These are phyloP conservation scores for Lodderomyces parapsilosis DNA, from an alignment of 1,139 yeast species.

Conservation along the genomic window DNA sequence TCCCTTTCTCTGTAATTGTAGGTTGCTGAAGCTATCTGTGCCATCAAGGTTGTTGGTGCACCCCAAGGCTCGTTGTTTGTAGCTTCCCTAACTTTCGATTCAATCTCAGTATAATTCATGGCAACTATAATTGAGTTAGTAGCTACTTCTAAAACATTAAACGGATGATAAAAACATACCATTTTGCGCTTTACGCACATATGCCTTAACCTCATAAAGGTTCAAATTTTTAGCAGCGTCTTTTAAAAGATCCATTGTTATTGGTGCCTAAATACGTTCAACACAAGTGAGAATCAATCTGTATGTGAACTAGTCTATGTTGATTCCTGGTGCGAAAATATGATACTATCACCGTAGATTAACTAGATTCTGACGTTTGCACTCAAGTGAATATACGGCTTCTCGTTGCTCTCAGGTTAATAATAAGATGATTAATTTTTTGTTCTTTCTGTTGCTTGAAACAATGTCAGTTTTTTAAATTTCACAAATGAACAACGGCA, in stretches of 20 bases:
- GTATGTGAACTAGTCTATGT: no score
- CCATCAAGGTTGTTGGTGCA: conserved; percentile 90
- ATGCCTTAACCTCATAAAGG: conserved; percentile 93
- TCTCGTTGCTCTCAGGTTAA: no score
- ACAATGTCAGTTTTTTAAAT: no score
- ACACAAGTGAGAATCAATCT: no score
- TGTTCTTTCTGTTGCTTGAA: no score
- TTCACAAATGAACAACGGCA: no score
- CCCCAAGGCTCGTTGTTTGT: conserved; percentile 99
- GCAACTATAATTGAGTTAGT: conserved; percentile 45
- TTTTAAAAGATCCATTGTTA: conserved; percentile 59
- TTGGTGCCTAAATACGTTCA: background rate
- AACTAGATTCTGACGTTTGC: no score
- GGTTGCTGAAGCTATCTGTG: conserved; percentile 92
- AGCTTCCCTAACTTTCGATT: conserved; percentile 94
- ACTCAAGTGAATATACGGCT: no score
- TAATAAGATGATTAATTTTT: no score
- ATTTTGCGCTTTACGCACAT: conserved; percentile 96
- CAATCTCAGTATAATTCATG: conserved; percentile 92
- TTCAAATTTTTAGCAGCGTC: conserved; percentile 80
- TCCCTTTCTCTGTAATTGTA: conserved; percentile 82
- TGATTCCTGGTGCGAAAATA: no score
- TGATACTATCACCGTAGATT: no score
- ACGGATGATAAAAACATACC: conserved; percentile 39
- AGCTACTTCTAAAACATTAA: background rate